These are phyloP conservation scores for Suillus bovinus DNA, from an alignment of 768 basidiomycete genomes.

Conservation along the genomic window DNA sequence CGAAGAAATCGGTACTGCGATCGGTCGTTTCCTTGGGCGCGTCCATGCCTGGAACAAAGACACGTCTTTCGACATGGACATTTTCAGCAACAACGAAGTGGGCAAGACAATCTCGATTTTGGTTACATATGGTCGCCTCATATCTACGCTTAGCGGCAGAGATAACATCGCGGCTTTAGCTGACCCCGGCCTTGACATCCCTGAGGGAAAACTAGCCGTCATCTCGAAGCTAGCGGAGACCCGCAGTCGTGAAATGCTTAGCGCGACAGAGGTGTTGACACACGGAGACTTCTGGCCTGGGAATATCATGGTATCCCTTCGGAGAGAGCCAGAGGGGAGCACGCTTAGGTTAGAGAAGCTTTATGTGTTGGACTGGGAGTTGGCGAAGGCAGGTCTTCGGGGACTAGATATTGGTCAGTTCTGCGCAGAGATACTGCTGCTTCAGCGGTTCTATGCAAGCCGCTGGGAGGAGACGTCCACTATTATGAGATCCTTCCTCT, in stretches of 20 bases:
- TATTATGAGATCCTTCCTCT: constrained; percentile 46
- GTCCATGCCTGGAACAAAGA: constrained; percentile 51
- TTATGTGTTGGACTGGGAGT: constrained; percentile 66
- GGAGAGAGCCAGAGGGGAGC: constrained; percentile 26
- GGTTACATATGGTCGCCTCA: constrained; percentile 46
- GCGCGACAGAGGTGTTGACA: constrained; percentile 32
- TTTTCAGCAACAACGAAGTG: constrained; percentile 41
- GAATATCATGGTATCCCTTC: constrained; percentile 53
- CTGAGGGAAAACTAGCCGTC: constrained; percentile 35
- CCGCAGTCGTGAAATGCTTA: constrained; percentile 32
- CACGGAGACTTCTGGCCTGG: constrained; percentile 76
- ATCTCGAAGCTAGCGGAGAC: constrained; percentile 35
- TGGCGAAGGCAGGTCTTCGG: constrained; percentile 55
- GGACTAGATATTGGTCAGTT: constrained; percentile 66
- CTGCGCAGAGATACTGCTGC: constrained; percentile 55
- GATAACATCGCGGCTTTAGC: constrained; percentile 35
- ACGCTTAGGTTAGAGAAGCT: constrained; percentile 38
- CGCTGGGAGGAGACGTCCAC: constrained; percentile 36
- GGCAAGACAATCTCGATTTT: constrained; percentile 43
- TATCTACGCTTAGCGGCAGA: constrained; percentile 37
- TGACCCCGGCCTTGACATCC: constrained; percentile 43
- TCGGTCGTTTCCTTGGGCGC: constrained; percentile 56
- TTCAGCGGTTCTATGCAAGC: constrained; percentile 48
- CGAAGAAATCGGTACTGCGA: constrained; percentile 47
- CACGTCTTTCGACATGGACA: constrained; percentile 27